Base-by-base conservation (phyloP, 352 stramenopile genomes). In the Phytophthora hibernalis region DNA sequence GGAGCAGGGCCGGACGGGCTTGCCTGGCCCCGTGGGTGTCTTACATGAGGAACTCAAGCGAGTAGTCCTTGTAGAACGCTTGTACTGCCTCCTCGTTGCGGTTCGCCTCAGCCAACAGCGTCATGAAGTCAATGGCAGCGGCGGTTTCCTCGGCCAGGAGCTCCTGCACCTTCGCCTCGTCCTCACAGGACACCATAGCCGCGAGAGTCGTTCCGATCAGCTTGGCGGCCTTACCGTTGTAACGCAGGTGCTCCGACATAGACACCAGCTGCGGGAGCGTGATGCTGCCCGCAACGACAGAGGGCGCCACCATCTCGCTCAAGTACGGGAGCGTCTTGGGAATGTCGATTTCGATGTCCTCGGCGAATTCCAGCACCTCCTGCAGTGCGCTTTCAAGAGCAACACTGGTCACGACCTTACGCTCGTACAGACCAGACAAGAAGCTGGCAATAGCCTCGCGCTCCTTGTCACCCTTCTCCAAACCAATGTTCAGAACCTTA, bases 331-430 rank as follows among this genome's bases (percentile, higher is more conserved):
- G 70, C 57, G 83, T 87, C 53, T 85, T 76, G 12, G 87, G 87
- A 53, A 93, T 92, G 43, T 95, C 87, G 55, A 95, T 91, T 63
- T 93, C 87, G 37, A 93, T 80, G 49, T 95, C 87, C 44, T 95
- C 87, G 18, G 80, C 70, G 45, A 91, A 86, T 71, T 93, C 87
- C 26, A 95, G 66, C 54, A 91, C 47, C 2, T 91, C 83, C 49
- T 79, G 58, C 47, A 91, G 48, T n/a, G 78, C 69, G 35, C 50
- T 60, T 24, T 68, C 56, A 15, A 93, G 65, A 22, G 64, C 67
- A 33, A 77, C 73, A 15, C 54, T 62, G 10, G 72, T 80, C 10
- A 95, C 44, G 11, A 95, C 31, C 33, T 88, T 62, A 12, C 72
- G 70, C 18, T 83, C 83, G 37, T 77, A 71, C 15, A 93, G 62